phyloP scores from a whole-genome alignment of 2,329 filamentous ascomycete genomes.

The Pleurostoma richardsiae region DNA sequence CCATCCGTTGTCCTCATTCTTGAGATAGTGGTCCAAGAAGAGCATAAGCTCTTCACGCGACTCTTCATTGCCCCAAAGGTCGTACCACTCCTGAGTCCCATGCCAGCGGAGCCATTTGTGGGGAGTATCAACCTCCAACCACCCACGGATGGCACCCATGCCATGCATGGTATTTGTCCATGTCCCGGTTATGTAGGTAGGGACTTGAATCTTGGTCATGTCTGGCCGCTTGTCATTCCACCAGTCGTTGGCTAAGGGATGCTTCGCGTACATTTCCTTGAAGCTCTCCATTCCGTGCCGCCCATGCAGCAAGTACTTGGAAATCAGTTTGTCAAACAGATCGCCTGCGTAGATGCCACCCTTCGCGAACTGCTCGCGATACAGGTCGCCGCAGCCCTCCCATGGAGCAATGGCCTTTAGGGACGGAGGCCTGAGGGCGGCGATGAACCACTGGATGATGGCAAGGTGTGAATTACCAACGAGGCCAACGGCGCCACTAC shows the following conservation, averaged over 20 bases:
- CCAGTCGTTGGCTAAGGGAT: conserved; percentile 23
- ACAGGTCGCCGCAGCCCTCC: conserved; percentile 41
- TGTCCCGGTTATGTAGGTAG: conserved; percentile 26
- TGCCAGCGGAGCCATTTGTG: conserved; percentile 35
- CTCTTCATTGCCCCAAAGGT: conserved; percentile 28
- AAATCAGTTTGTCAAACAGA: conserved; percentile 32
- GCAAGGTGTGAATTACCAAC: conserved; percentile 21
- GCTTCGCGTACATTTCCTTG: conserved; percentile 31
- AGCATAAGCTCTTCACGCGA: conserved; percentile 26
- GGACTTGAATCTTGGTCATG: conserved; percentile 25
- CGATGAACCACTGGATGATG: conserved; percentile 12
- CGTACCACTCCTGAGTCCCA: conserved; percentile 36
- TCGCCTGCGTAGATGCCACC: conserved; percentile 32
- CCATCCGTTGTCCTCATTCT: conserved; percentile 36
- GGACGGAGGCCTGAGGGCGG: conserved; percentile 8
- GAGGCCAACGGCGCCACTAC: conserved; percentile 22
- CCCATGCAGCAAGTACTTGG: conserved; percentile 27
- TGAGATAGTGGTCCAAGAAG: conserved; percentile 40
- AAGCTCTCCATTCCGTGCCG: conserved; percentile 30
- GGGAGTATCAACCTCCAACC: conserved; percentile 22
- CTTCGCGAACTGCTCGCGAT: conserved; percentile 37
- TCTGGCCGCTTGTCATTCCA: conserved; percentile 31
- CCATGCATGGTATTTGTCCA: conserved; percentile 25
- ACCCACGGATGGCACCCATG: conserved; percentile 28
- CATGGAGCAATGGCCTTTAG: conserved; percentile 19